phyloP scores from a whole-genome alignment of 345 rosid genomes.

The Psidium friedrichsthalianum region DNA sequence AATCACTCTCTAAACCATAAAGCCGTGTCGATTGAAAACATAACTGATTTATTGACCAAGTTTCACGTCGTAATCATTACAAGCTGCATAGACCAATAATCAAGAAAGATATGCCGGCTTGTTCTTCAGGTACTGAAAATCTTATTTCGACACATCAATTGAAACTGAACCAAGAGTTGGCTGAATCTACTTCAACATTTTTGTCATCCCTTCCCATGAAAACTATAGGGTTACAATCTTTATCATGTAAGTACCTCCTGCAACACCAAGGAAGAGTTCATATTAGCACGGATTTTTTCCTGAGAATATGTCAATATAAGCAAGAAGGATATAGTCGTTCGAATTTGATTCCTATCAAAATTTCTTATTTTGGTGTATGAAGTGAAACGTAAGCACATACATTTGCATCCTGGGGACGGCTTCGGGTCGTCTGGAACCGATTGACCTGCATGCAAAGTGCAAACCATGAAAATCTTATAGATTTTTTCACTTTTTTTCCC shows the following conservation, averaged over 20 bases:
- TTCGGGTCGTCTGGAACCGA: neutral
- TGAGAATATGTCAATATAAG: neutral
- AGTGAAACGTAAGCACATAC: neutral
- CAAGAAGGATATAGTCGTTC: neutral
- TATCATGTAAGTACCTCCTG: neutral
- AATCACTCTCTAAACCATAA: neutral
- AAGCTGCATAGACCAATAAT: neutral
- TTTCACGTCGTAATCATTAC: neutral
- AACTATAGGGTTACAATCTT: neutral
- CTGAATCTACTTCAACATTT: neutral
- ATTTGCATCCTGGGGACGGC: neutral
- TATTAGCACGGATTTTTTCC: neutral
- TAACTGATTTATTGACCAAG: neutral
- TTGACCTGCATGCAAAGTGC: neutral
- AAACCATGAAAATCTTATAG: neutral
- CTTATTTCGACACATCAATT: no score
- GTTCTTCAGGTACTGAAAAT: no score
- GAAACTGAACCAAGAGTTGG: neutral
- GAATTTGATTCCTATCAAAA: neutral
- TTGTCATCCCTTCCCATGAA: neutral
- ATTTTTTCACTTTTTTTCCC: neutral
- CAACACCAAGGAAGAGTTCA: neutral
- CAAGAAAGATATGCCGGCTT: neutral
- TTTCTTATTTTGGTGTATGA: neutral
- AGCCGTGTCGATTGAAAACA: neutral